Conservation (phyloP, 129 eudicot species). For the Chrysanthemum lavandulifolium region DNA sequence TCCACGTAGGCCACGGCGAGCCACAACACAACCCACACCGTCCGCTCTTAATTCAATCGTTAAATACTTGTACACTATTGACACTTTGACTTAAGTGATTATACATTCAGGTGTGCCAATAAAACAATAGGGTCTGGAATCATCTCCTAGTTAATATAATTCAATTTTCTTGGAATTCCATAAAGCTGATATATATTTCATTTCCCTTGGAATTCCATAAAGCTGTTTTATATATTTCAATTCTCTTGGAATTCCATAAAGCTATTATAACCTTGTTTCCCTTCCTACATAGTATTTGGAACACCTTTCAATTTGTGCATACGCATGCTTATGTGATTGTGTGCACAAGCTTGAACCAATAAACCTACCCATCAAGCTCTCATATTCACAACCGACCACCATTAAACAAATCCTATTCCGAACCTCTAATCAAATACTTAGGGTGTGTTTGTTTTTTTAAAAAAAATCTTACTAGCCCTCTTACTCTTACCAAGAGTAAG, state of each 20-base stretch:
- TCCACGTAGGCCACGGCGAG: too few relatives aligned
- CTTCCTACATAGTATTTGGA: background rate
- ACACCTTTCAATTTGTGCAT: background rate
- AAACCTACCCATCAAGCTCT: background rate
- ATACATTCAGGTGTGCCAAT: too few relatives aligned
- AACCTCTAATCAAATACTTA: background rate
- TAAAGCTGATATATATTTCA: constrained; percentile 1
- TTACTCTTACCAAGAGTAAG: too few relatives aligned
- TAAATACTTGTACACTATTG: too few relatives aligned
- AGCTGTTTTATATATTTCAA: constrained; percentile 15
- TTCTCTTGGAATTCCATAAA: constrained; percentile 20
- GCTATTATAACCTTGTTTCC: background rate
- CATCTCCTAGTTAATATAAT: too few relatives aligned
- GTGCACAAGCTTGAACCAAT: background rate
- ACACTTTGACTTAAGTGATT: too few relatives aligned
- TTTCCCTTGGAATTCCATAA: constrained; percentile 19
- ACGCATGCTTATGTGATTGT: background rate
- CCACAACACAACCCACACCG: too few relatives aligned
- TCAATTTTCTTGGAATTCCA: too few relatives aligned
- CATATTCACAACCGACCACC: background rate
- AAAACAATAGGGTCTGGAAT: too few relatives aligned
- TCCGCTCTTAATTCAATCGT: too few relatives aligned
- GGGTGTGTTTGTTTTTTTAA: too few relatives aligned
- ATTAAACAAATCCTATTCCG: background rate
- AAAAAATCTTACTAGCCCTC: too few relatives aligned